Base-by-base conservation (phyloP, 2,329 filamentous ascomycete species). In the Catunica adiposa region DNA sequence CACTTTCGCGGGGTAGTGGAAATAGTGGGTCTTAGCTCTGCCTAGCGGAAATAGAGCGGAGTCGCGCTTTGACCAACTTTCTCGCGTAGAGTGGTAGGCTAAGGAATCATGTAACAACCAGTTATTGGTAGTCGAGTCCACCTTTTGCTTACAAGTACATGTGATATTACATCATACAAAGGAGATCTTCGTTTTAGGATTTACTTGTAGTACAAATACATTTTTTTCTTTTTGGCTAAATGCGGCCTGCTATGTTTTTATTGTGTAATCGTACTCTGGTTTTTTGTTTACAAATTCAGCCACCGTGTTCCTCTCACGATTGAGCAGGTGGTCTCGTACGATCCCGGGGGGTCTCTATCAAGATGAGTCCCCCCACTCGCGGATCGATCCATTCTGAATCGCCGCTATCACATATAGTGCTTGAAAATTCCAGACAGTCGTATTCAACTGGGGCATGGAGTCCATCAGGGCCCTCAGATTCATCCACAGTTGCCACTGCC, bases 1-100 rank as follows among this genome's bases (percentile, higher is more conserved):
- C 51, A 23, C 47, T 31, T 55, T 59, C 46, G 47, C 46, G 54
- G 37, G 17, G 46, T 26, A 8, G 20, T 7, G 8, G 7, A 48
- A 4, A 48, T 11, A 20, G 15, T 11, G 44, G 22, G 8, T 22
- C 20, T n/a, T 25, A 20, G 17, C 26, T 48, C 23, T 25, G 44
- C 22, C 23, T 48, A 25, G 44, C 11, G 1, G 22, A 20, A 25
- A 26, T 11, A 17, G 11, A 48, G 20, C 22, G 44, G 44, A 26
- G 11, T 8, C 22, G 44, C 44, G 44, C 44, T 48, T 48, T 7
- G 44, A n/a, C 44, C 22, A 23, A n/a, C 44, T 6, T 8, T n/a
- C 22, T 25, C 44, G 22, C 22, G 44, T 34, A 34, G 11, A 34
- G 29, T 34, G 29, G 29, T 11, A 34, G 29, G 29, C 29, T n/a